These are phyloP conservation scores for Diplodia mutila DNA, from an alignment of 2,329 filamentous ascomycete species.

Conservation along the genomic window DNA sequence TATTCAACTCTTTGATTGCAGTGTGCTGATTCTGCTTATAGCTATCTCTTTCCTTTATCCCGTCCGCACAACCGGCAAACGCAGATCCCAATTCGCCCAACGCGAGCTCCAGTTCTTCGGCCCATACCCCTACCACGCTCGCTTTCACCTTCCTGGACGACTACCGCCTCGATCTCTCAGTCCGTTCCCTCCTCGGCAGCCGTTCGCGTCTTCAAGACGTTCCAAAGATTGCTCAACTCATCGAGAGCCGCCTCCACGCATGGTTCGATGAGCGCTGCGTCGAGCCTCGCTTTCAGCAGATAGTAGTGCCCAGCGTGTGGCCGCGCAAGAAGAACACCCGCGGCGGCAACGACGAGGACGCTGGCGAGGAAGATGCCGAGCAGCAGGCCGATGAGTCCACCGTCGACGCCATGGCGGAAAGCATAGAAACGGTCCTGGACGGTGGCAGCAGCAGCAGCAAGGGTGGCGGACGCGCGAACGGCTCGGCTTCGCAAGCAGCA, in stretches of 20 bases:
- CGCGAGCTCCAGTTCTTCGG: conserved; percentile 29
- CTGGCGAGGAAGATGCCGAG: conserved; percentile 28
- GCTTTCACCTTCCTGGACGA: conserved; percentile 93
- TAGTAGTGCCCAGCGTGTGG: conserved; percentile 81
- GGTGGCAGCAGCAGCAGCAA: conserved; percentile 4
- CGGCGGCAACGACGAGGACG: conserved; percentile 64
- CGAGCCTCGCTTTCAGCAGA: conserved; percentile 85
- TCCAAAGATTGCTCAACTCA: conserved; percentile 83
- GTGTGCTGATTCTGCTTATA: not conserved
- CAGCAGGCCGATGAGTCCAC: conserved; percentile 18
- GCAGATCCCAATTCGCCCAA: conserved; percentile 43
- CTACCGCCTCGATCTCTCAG: conserved; percentile 81
- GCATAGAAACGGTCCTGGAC: conserved; percentile 7
- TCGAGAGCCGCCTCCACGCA: conserved; percentile 76
- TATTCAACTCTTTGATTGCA: not conserved
- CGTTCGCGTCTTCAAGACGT: conserved; percentile 82
- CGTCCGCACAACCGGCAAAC: conserved; percentile 52
- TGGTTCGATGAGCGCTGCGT: conserved; percentile 90
- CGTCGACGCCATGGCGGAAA: not conserved
- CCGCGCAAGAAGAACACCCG: conserved; percentile 82
- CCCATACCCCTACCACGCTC: conserved; percentile 73
- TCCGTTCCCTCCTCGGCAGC: conserved; percentile 77
- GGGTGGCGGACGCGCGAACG: not conserved
- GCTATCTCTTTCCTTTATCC: conserved; percentile 89
- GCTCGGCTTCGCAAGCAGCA: conserved; percentile 2